A percentile compares a stretch with the other conserved stretches of the same genome.
Conservation (phyloP, 2,329 filamentous ascomycete genomes). For the Ploettnerulaceae sp. region DNA sequence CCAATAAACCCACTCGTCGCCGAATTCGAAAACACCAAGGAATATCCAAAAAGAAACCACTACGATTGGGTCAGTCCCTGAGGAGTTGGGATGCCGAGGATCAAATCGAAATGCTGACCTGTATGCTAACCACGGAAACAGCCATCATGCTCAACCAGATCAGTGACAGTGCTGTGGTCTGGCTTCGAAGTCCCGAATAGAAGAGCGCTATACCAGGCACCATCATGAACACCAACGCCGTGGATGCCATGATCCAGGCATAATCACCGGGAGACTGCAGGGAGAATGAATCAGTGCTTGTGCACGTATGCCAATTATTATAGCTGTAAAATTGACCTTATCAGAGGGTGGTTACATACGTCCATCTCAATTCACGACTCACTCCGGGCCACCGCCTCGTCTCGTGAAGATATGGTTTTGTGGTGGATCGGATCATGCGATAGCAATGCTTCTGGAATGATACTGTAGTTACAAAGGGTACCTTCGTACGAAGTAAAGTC, state of each 20-base stretch:
- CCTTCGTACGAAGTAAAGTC: background rate
- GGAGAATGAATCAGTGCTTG: background rate
- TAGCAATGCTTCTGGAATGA: too few relatives aligned
- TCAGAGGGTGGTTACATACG: constrained; percentile 3
- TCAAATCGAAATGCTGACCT: background rate
- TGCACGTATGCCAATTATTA: background rate
- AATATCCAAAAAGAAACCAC: constrained; percentile 25
- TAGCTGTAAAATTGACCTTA: background rate
- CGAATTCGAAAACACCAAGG: constrained; percentile 12
- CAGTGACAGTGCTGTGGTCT: constrained; percentile 80
- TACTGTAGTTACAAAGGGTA: background rate
- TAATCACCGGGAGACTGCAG: constrained; percentile 4
- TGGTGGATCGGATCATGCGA: constrained; percentile 3
- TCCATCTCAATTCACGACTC: constrained; percentile 1
- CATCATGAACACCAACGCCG: constrained; percentile 81
- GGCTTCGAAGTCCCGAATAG: constrained; percentile 79
- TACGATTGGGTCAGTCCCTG: constrained; percentile 50
- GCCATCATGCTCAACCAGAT: constrained; percentile 90
- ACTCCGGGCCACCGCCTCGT: constrained; percentile 3
- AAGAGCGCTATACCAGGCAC: constrained; percentile 86
- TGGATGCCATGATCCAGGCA: constrained; percentile 73
- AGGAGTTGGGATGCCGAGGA: background rate
- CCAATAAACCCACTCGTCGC: constrained; percentile 55
- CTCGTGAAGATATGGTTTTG: background rate
- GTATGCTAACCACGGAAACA: constrained; percentile 62